These are phyloP conservation scores for Yamadazyma akitaensis DNA, from an alignment of 805 yeast species.

Conservation along the genomic window DNA sequence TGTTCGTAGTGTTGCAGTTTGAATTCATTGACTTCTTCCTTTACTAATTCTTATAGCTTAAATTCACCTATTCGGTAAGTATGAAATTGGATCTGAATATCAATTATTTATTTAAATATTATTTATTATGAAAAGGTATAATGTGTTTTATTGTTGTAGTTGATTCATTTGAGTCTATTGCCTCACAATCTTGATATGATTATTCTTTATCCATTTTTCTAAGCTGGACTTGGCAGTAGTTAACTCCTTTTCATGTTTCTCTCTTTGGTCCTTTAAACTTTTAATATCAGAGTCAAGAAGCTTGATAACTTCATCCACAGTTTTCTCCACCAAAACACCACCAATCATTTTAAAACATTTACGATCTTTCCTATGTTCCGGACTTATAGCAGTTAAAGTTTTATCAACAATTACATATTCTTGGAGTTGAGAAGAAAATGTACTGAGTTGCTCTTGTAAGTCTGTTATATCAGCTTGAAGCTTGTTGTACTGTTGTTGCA, in stretches of 20 bases:
- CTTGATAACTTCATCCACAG: constrained; percentile 66
- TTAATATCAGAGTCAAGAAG: constrained; percentile 23
- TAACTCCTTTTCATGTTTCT: constrained; percentile 25
- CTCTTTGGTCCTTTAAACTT: constrained; percentile 20
- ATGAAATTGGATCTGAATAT: neutral
- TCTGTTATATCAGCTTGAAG: constrained; percentile 38
- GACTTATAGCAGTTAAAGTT: constrained; percentile 34
- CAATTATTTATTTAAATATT: constrained; percentile 1
- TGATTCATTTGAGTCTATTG: constrained; percentile 3
- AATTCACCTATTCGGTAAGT: neutral
- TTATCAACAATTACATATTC: constrained; percentile 42
- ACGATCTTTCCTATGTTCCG: constrained; percentile 46
- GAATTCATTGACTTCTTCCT: neutral
- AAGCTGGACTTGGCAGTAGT: constrained; percentile 26
- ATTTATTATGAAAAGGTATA: neutral
- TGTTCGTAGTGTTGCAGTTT: constrained; percentile 28
- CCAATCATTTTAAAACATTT: constrained; percentile 93
- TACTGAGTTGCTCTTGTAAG: constrained; percentile 35
- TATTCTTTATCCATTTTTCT: constrained; percentile 39
- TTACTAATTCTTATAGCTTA: no score
- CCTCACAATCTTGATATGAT: constrained; percentile 41
- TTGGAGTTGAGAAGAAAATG: constrained; percentile 33
- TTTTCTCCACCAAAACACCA: constrained; percentile 81
- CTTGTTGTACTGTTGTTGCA: constrained; percentile 40
- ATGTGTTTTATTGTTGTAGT: neutral